Conservation (phyloP, 1,284 basidiomycete genomes). For the Athelia sp. region DNA sequence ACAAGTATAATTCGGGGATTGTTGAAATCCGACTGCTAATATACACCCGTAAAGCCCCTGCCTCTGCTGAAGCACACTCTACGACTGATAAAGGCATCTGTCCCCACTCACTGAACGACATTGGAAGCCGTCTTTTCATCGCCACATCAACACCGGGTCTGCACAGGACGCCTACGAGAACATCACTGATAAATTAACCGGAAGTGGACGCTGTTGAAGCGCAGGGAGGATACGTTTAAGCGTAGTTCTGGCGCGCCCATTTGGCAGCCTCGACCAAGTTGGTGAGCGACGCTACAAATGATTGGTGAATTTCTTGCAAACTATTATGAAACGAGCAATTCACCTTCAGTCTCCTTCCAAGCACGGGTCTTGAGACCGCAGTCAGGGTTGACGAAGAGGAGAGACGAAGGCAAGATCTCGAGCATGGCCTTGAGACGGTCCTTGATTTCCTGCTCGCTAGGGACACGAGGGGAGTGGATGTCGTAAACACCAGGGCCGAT, state of each 20-base stretch:
- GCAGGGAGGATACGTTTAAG: conserved; percentile 54
- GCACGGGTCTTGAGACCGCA: conserved; percentile 92
- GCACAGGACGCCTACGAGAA: conserved; percentile 5
- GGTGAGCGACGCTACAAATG: conserved; percentile 55
- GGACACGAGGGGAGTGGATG: conserved; percentile 99
- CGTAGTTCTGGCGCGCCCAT: conserved; percentile 82
- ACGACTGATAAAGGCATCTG: conserved; percentile 16
- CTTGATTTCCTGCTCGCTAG: conserved; percentile 90
- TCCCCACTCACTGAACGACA: conserved; percentile 14
- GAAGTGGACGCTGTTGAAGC: conserved; percentile 83
- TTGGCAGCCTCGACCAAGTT: conserved; percentile 90
- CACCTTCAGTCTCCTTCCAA: conserved; percentile 91
- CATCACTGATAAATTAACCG: conserved; percentile 11
- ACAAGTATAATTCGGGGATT: conserved; percentile 44
- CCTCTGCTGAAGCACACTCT: conserved; percentile 34
- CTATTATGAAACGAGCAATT: conserved; percentile 3
- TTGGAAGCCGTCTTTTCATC: no score
- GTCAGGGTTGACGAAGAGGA: conserved; percentile 93
- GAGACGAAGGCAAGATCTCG: conserved; percentile 69
- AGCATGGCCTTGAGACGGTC: conserved; percentile 88
- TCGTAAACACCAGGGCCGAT: conserved; percentile 99
- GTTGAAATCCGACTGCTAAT: conserved; percentile 56
- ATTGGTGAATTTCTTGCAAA: conserved; percentile 2
- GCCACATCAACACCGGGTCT: conserved; percentile 48
- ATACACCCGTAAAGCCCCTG: conserved; percentile 33